Base-by-base conservation (phyloP, 1,284 basidiomycete species). In the Termitomyces sp. region DNA sequence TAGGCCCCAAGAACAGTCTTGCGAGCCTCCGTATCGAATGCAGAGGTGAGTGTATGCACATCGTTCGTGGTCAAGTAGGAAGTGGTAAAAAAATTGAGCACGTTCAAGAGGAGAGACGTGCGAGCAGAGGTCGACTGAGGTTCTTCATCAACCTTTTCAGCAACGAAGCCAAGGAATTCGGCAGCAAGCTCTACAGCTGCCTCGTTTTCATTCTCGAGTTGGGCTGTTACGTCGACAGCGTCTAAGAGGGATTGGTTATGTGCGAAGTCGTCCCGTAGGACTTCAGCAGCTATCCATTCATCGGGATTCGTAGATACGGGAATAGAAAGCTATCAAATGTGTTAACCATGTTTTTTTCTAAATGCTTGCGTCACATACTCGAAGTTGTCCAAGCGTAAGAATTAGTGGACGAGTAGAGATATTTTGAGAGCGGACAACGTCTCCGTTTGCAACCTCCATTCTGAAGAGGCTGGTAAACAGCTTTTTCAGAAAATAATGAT, bases 201-300 rank as follows among this genome's bases (percentile, higher is more conserved):
- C 69, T 92, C 81, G 49, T 68, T 67, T 57, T 70, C 66, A 62
- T 78, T 74, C 62, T 83, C 83, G 57, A 78, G 69, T 61, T 83
- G 74, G 31, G 66, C 67, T 47, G 76, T 72, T 49, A 68, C 73
- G 62, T 81, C 77, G 64, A 78, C 68, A 54, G 76, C 72, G 67
- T 84, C 78, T 64, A 76, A 54, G 64, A 75, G 74, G 46, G 76
- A 73, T 64, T 88, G 80, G 52, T 78, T 72, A 67, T 91, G 83
- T 54, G 78, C 72, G 68, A 94, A 95, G 60, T 93, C 89, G 64
- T 94, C 91, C 66, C 88, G 79, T 57, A 94, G 80, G 63, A 93
- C 84, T 70, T 93, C 91, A 51, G 91, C 91, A 48, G 84, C 80
- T 64, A 93, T 89, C 92, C 93, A 95, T 69, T 92, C 84, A 66